Evolutionary conservation across 1,284 basidiomycete species (phyloP).

Genomic region (Malassezia globosa): DNA sequence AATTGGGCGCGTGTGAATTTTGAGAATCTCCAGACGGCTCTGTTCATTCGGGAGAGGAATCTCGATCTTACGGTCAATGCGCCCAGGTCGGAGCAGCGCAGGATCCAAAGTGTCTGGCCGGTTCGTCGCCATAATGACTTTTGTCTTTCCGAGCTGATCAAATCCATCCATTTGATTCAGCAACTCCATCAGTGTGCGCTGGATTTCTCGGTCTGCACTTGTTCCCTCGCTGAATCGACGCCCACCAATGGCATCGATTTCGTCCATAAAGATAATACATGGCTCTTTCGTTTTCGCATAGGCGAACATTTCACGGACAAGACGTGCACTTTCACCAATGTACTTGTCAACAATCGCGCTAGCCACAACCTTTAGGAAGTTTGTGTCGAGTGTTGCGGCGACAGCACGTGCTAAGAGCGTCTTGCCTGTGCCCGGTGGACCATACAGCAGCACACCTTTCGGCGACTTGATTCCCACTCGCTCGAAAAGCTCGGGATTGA

Average conservation of each 20-base stretch:
- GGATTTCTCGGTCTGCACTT: constrained; percentile 94
- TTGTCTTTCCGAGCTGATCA: constrained; percentile 86
- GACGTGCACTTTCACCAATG: constrained; percentile 89
- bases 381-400: constrained; percentile 86
- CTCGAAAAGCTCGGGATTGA: constrained; percentile 88
- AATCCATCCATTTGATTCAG: constrained; percentile 99
- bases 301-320: constrained; percentile 94
- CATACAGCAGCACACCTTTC: constrained; percentile 83
- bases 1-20: constrained; percentile 88
- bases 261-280: constrained; percentile 98
- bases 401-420: constrained; percentile 90
- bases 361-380: constrained; percentile 96
- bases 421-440: constrained; percentile 89
- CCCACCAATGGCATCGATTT: constrained; percentile 57
- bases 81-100: constrained; percentile 85
- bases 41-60: constrained; percentile 96
- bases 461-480: constrained; percentile 93
- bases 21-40: constrained; percentile 82
- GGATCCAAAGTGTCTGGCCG: constrained; percentile 70
- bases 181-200: constrained; percentile 97
- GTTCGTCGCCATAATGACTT: constrained; percentile 73
- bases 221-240: constrained; percentile 96
- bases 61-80: constrained; percentile 95
- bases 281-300: constrained; percentile 95
- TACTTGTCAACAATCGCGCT: constrained; percentile 99